Evolutionary conservation across 192 early-diverging fungal genomes (phyloP), one percentile per base, ranked within the genome.

Genomic region (Ambispora gerdemannii): DNA sequence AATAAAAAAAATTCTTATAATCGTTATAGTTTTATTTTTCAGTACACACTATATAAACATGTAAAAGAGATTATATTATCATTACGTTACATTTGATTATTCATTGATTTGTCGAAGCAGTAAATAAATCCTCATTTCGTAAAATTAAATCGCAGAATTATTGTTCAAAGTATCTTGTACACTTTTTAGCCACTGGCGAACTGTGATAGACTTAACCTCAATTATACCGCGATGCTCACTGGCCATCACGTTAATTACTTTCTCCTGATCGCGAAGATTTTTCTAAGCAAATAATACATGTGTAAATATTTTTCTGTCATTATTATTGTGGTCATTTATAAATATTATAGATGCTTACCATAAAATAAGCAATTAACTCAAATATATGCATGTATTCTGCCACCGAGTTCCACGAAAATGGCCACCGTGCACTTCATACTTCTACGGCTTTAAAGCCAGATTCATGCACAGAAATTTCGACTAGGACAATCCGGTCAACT

Each of bases 151-250:
- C 22, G 50, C 22, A 3, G 50, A 50, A 50, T 50, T 50, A 50
- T 50, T 10, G 10, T 50, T 50, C 19, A 56, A n/a, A 56, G 53
- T 56, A 25, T 56, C 24, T 56, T 56, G 24, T 56, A 27, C 53
- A 56, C 60, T 62, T 36, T 15, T 62, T 33, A 62, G 32, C 60
- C 60, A 62, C 32, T 62, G 33, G n/a, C 60, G 60, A 62, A 62
- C 35, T 62, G 60, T 15, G n/a, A n/a, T 38, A 62, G 60, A 62
- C n/a, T 62, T 62, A 38, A 62, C 60, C 35, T 62, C 60, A 62
- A 33, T n/a, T 20, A 62, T 22, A 62, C 32, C 32, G 35, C 20
- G 17, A 13, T 62, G 60, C 32, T 62, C 60, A 62, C 35, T 62
- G 60, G 32, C 33, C 20, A 62, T 20, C 35, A 22, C 33, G 4